Evolutionary conservation across 768 basidiomycete genomes (phyloP).

Genomic region (Leucocoprinus sp.): DNA sequence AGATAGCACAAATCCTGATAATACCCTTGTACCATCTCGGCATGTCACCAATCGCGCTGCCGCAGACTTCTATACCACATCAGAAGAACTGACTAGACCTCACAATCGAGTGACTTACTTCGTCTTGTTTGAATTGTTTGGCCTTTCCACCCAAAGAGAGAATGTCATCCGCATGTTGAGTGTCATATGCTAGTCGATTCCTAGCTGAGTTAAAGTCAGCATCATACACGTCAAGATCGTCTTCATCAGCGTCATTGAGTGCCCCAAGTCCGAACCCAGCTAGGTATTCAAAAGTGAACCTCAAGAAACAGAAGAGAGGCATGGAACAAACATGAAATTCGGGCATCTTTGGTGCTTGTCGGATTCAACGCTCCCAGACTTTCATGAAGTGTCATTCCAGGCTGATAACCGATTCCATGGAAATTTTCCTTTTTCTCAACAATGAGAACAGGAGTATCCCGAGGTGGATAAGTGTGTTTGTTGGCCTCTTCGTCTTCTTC

Average conservation of each 20-base stretch:
- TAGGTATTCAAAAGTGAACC: conserved; percentile 18
- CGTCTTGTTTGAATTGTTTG: conserved; percentile 15
- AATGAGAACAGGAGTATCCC: conserved; percentile 60
- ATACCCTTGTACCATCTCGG: conserved; percentile 64
- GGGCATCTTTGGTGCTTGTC: conserved; percentile 35
- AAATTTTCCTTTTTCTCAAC: conserved; percentile 66
- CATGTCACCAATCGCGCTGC: conserved; percentile 31
- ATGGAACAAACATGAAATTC: conserved; percentile 40
- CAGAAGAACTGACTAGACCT: conserved; percentile 12
- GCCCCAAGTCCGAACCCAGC: conserved; percentile 88
- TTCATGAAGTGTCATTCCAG: conserved; percentile 54
- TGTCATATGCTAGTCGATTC: conserved; percentile 59
- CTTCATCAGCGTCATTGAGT: conserved; percentile 89
- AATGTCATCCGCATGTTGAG: conserved; percentile 46
- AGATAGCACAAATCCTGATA: conserved; percentile 70
- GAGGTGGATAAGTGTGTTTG: conserved; percentile 81
- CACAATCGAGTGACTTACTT: conserved; percentile 22
- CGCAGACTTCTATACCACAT: conserved; percentile 25
- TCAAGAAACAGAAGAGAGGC: conserved; percentile 1
- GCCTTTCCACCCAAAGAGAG: conserved; percentile 32
- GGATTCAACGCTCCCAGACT: conserved; percentile 35
- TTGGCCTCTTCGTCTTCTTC: conserved; percentile 74
- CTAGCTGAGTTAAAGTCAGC: conserved; percentile 25
- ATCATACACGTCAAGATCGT: conserved; percentile 84
- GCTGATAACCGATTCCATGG: conserved; percentile 78